Base-by-base conservation (phyloP, 2,329 filamentous ascomycete genomes). In the Macroventuria anomochaeta region DNA sequence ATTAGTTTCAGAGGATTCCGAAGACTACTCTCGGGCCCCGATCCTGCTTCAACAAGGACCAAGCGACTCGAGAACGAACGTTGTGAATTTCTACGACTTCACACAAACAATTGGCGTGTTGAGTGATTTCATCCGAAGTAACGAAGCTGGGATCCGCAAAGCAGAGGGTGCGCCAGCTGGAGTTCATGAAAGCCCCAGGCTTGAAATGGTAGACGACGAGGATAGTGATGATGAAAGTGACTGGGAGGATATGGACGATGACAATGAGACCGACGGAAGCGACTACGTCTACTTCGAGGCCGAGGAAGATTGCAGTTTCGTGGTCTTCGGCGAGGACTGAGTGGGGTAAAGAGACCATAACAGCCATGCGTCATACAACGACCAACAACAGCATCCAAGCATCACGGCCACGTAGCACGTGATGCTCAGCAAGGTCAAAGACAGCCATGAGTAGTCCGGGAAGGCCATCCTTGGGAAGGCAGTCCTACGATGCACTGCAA, bases 261-360 rank as follows among this genome's bases (percentile, higher is more conserved):
- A 49, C 23, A 62, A 62, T 12, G 43, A 46, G 20, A 46, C 32
- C 3, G 50, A 50, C 7, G 57, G 53, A 13, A 55, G 56, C 18
- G 57, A 64, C 21, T 54, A 53, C 26, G 47, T 60, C 12, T 59
- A 55, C 29, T 63, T 59, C 28, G 58, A 66, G 20, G 41, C 54
- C 11, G 61, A 64, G 2, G 60, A 65, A 5, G 57, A 64, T 26
- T 46, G 57, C 15, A 65, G 52, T 41, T 68, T 63, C 26, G 59
- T 68, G 13, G 59, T 68, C 5, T 68, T 68, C 39, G 59, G 57
- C 3, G 58, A 64, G 17, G 61, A 64, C 32, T 67, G 57, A 65
- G 18, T 18, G 13, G 17, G n/a, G n/a, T n/a, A n/a, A n/a, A n/a
- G n/a, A n/a, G n/a, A n/a, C n/a, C n/a, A n/a, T n/a, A n/a, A n/a